These are phyloP conservation scores for Fusarium sororula DNA, from an alignment of 2,329 filamentous ascomycete species.

Conservation along the genomic window DNA sequence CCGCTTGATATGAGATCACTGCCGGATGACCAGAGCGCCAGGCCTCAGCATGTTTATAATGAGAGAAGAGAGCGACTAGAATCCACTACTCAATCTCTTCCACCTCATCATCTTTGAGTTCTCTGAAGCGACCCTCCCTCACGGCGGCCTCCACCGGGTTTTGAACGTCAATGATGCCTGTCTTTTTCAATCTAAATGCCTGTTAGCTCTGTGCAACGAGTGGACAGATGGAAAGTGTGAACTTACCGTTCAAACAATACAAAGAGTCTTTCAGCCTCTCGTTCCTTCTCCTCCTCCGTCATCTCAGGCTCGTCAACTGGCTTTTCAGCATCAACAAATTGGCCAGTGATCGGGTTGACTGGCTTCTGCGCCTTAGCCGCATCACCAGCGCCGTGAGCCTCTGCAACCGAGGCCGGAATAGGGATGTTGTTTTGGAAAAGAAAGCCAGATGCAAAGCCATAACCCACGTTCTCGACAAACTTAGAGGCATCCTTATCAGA, in stretches of 20 bases:
- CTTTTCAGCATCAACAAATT: constrained; percentile 76
- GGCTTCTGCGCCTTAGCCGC: constrained; percentile 48
- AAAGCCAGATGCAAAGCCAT: constrained; percentile 92
- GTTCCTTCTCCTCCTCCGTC: constrained; percentile 90
- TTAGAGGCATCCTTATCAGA: constrained; percentile 81
- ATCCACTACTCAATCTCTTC: constrained; percentile 52
- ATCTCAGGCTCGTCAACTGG: constrained; percentile 72
- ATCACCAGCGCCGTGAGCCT: constrained; percentile 49
- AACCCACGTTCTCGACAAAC: constrained; percentile 92
- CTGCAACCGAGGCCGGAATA: constrained; percentile 72
- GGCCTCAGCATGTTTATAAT: not conserved
- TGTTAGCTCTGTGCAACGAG: constrained; percentile 24
- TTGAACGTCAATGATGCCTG: constrained; percentile 78
- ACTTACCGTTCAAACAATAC: constrained; percentile 85
- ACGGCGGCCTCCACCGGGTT: constrained; percentile 80
- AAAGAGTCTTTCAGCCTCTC: constrained; percentile 89
- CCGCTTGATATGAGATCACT: not conserved
- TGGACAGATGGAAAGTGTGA: not conserved
- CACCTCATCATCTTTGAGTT: constrained; percentile 66
- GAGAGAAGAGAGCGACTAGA: not conserved
- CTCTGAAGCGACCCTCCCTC: constrained; percentile 75
- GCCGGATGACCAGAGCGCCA: not conserved
- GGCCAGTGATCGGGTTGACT: constrained; percentile 88
- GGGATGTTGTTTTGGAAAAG: constrained; percentile 85
- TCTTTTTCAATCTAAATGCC: constrained; percentile 67